Percentiles rank a stretch among this genome's conserved stretches.
phyloP scores from a whole-genome alignment of 1,139 yeast species.

The Hyphopichia burtonii region DNA sequence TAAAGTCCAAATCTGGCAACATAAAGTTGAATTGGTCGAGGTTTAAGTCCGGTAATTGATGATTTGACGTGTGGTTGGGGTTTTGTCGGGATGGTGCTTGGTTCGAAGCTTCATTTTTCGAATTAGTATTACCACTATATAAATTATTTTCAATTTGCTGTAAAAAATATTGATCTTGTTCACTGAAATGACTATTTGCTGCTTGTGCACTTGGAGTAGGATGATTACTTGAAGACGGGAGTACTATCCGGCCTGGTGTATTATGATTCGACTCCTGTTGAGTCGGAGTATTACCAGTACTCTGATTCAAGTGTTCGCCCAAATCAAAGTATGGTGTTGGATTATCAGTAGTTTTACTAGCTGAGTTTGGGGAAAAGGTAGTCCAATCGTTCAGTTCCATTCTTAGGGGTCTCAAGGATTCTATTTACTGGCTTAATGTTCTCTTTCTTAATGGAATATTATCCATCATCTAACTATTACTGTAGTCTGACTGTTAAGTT shows the following conservation, averaged over 20 bases:
- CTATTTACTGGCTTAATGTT: no score
- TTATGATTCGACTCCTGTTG: no score
- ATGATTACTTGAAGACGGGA: not conserved
- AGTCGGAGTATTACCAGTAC: constrained; percentile 2
- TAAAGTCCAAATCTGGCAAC: constrained; percentile 24
- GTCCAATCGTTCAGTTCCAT: constrained; percentile 20
- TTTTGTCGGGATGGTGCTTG: not conserved
- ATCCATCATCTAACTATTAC: no score
- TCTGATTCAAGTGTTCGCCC: constrained; percentile 6
- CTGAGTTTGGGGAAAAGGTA: constrained; percentile 14
- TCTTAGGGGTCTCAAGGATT: no score
- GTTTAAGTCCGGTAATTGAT: constrained; percentile 21
- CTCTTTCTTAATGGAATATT: no score
- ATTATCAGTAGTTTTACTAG: constrained; percentile 2
- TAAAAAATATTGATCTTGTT: constrained; percentile 23
- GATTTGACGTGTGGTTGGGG: constrained; percentile 2
- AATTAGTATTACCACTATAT: constrained; percentile 9
- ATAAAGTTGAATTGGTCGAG: constrained; percentile 29
- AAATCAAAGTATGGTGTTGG: constrained; percentile 15
- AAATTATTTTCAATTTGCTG: constrained; percentile 26
- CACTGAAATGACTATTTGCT: constrained; percentile 14
- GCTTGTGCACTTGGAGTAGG: not conserved
- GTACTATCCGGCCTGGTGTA: not conserved
- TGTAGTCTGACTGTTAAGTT: no score
- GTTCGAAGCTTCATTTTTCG: not conserved